Percentiles rank a stretch among this genome's conserved stretches.
These are phyloP conservation scores for apple (Malus domestica) DNA, from an alignment of 306 rosid species.

Conservation along the genomic window DNA sequence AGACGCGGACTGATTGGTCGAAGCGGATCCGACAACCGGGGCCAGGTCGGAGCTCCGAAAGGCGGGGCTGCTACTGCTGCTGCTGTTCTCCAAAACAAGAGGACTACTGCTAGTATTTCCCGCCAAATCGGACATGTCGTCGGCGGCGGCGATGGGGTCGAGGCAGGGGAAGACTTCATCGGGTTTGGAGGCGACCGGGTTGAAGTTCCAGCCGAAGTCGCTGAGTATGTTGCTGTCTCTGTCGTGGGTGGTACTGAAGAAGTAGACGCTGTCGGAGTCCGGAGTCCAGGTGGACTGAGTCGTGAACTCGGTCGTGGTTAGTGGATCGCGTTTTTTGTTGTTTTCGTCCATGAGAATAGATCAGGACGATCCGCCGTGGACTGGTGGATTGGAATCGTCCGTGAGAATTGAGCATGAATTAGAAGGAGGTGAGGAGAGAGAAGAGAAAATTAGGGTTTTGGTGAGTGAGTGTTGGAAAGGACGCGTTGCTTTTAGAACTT, in stretches of 20 bases:
- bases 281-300: slow-evolving; percentile 46
- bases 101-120: background rate
- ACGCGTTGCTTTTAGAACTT: slow-evolving; percentile 57
- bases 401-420: slow-evolving; percentile 12
- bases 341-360: slow-evolving; percentile 33
- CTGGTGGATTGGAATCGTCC: slow-evolving; percentile 2
- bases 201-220: slow-evolving; percentile 69
- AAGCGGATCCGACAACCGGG: slow-evolving; percentile 20
- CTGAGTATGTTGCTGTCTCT: slow-evolving; percentile 41
- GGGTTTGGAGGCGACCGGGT: slow-evolving; percentile 15
- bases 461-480: slow-evolving; percentile 34
- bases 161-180: background rate
- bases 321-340: slow-evolving; percentile 35
- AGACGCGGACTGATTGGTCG: slow-evolving; percentile 62
- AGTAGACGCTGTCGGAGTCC: slow-evolving; percentile 27
- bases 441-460: slow-evolving; percentile 47
- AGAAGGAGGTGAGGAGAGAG: background rate
- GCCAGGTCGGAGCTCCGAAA: slow-evolving; percentile 19
- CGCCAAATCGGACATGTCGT: slow-evolving; percentile 20
- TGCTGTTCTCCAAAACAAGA: background rate
- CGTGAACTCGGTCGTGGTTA: slow-evolving; percentile 22
- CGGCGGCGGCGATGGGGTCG: slow-evolving; percentile 30
- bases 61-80: background rate
- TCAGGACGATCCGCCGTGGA: background rate
- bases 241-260: slow-evolving; percentile 27